phyloP scores from a whole-genome alignment of 2,329 filamentous ascomycete genomes.

The Penicillium polonicum region DNA sequence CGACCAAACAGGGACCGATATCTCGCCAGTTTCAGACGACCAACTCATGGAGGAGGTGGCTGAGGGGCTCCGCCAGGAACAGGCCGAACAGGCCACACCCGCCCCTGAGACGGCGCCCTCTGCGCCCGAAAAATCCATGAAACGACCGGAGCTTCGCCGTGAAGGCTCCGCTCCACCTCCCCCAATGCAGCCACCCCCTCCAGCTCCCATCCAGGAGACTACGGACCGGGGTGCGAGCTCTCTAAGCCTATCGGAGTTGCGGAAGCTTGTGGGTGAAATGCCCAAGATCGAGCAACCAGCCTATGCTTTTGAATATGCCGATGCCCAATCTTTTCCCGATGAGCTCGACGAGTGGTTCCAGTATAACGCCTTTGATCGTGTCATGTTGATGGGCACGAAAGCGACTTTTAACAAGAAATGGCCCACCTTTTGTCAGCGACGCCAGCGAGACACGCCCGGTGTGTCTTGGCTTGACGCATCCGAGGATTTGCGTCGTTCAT shows the following conservation, averaged over 20 bases:
- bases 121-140: conserved; percentile 20
- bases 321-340: conserved; percentile 71
- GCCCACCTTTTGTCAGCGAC: conserved; percentile 53
- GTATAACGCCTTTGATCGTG: conserved; percentile 82
- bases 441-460: conserved; percentile 38
- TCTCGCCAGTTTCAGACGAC: conserved; percentile 46
- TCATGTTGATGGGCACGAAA: conserved; percentile 72
- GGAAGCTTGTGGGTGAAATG: conserved; percentile 70
- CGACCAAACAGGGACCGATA: conserved; percentile 49
- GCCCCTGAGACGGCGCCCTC: conserved; percentile 10
- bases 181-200: conserved; percentile 47
- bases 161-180: conserved; percentile 43
- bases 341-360: conserved; percentile 98
- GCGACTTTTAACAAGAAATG: conserved; percentile 76
- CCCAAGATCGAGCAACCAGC: conserved; percentile 66
- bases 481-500: conserved; percentile 49
- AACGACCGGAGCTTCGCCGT: conserved; percentile 39
- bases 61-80: conserved; percentile 39
- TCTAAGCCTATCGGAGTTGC: conserved; percentile 71
- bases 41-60: conserved; percentile 44
- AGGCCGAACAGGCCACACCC: conserved; percentile 26
- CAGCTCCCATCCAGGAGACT: conserved; percentile 44
- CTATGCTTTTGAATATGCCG: conserved; percentile 83
- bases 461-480: conserved; percentile 67
- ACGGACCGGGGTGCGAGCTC: conserved; percentile 58